These are phyloP conservation scores for Ichthyophonus hoferi DNA, from an alignment of 208 protist genomes.

Conservation along the genomic window DNA sequence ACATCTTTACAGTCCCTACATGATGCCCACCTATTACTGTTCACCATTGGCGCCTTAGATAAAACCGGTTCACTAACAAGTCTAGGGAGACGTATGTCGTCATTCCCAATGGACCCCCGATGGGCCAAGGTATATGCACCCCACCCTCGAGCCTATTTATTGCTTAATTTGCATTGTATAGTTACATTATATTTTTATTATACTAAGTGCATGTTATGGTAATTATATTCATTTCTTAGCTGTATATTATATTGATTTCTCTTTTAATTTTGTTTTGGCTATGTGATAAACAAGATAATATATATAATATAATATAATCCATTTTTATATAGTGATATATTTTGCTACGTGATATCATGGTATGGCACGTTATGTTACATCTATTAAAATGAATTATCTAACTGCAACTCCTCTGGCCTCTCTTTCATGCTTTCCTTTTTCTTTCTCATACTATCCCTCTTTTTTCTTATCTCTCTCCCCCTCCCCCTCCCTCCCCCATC, in stretches of 20 bases:
- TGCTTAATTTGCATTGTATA: too few relatives aligned
- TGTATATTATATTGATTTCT: too few relatives aligned
- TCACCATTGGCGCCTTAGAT: slow-evolving; percentile 93
- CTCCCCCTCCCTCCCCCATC: not conserved
- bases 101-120: slow-evolving; percentile 95
- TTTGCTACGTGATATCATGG: too few relatives aligned
- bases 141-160: too few relatives aligned
- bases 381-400: not conserved
- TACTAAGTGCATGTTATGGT: too few relatives aligned
- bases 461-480: not conserved
- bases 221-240: too few relatives aligned
- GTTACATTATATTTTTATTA: too few relatives aligned
- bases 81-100: slow-evolving; percentile 86
- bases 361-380: not conserved
- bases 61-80: slow-evolving; percentile 87
- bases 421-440: not conserved
- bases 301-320: too few relatives aligned
- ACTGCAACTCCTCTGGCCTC: not conserved
- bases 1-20: slow-evolving; percentile 93
- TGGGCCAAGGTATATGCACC: slow-evolving; percentile 85
- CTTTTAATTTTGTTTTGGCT: too few relatives aligned
- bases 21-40: slow-evolving; percentile 81
- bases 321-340: too few relatives aligned
- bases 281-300: too few relatives aligned
- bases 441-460: not conserved